Base-by-base conservation (phyloP, 306 rosid genomes). In the Ormosia semicastrata region DNA sequence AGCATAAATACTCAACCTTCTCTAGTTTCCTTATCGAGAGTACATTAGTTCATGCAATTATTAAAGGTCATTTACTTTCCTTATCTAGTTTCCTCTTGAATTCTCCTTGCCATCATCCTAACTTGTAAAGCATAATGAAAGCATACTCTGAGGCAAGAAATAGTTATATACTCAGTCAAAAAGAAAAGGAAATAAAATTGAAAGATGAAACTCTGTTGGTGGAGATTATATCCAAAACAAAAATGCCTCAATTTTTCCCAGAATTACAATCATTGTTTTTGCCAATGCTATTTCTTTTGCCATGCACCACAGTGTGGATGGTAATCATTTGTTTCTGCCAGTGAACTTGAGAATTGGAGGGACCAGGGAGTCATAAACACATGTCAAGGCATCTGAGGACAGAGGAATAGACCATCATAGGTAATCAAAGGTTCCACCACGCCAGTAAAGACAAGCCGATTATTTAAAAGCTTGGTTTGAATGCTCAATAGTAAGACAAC, bases 1-100 rank as follows among this genome's bases (percentile, higher is more conserved):
- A 70, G 46, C 68, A 66, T 49, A 79, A 84, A 72, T 24, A 57
- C 8, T 44, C 9, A 69, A 47, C 66, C 41, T 67, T 69, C 66
- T 70, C 82, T 75, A 79, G 76, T 64, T 76, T 30, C 58, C 68
- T 86, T 86, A 56, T 60, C 75, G 44, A 75, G 80, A 71, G 73
- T 76, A 80, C 80, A 79, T 36, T 65, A 75, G 59, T 75, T 70
- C 82, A 86, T 47, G 81, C 87, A 86, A 66, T n/a, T n/a, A n/a
- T n/a, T n/a, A n/a, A n/a, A n/a, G n/a, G n/a, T n/a, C n/a, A n/a
- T n/a, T n/a, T n/a, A n/a, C n/a, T n/a, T n/a, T n/a, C n/a, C n/a
- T n/a, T n/a, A n/a, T n/a, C n/a, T n/a, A n/a, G n/a, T n/a, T n/a
- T n/a, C 33, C 53, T 67, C 36, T 62, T 46, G 12, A 6, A n/a